Evolutionary conservation across 768 basidiomycete species (phyloP).

Genomic region (Suillus lakei): DNA sequence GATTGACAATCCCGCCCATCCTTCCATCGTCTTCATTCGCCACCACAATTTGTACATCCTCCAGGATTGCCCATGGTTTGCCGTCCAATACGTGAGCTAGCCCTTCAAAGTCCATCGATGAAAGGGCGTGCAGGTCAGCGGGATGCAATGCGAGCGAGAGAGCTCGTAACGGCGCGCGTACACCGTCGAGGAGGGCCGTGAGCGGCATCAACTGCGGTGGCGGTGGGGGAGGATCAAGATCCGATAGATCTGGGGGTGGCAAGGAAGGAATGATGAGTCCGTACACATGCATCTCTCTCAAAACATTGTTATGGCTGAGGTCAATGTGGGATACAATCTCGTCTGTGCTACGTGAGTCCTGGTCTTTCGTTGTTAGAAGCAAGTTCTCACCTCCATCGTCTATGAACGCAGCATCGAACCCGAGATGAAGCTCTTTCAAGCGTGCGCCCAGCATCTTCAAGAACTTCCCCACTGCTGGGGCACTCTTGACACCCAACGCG

Average conservation of each 20-base stretch:
- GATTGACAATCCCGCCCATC: constrained; percentile 28
- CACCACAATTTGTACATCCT: constrained; percentile 33
- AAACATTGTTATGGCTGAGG: constrained; percentile 27
- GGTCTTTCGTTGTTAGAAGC: not conserved
- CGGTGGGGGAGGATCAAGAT: constrained; percentile 13
- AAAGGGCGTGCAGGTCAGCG: constrained; percentile 34
- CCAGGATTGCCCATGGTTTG: constrained; percentile 24
- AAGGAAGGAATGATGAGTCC: constrained; percentile 37
- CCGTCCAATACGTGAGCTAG: constrained; percentile 27
- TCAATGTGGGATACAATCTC: constrained; percentile 30
- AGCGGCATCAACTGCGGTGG: constrained; percentile 25
- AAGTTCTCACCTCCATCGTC: constrained; percentile 32
- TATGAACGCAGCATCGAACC: constrained; percentile 35
- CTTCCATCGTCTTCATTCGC: constrained; percentile 34
- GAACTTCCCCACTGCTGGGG: constrained; percentile 31
- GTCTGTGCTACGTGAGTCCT: constrained; percentile 24
- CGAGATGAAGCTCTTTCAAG: constrained; percentile 31
- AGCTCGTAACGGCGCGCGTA: constrained; percentile 32
- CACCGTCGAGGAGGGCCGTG: constrained; percentile 30
- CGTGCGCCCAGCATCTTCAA: constrained; percentile 23
- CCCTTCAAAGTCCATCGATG: constrained; percentile 35
- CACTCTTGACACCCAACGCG: constrained; percentile 31
- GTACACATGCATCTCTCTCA: constrained; percentile 37
- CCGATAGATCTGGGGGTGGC: constrained; percentile 29
- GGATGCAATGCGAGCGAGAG: constrained; percentile 36